A percentile compares a stretch with the other conserved stretches of the same genome.
Conservation (phyloP, 129 eudicot genomes). For the Solidago caesia region DNA sequence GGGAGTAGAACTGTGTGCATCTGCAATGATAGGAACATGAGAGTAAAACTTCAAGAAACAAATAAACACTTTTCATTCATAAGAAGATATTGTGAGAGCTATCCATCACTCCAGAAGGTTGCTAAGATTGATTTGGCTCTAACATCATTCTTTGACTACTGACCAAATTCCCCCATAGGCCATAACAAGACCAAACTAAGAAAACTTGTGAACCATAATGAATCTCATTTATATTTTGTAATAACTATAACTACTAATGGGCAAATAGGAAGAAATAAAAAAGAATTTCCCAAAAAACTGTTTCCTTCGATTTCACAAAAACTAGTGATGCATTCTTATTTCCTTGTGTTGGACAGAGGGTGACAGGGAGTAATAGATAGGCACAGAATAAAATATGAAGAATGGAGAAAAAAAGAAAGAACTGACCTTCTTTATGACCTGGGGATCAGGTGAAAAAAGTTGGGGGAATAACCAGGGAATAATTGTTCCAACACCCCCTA, state of each 20-base stretch:
- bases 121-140: not conserved
- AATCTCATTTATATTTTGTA: not conserved
- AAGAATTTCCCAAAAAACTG: not conserved
- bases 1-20: constrained; percentile 90
- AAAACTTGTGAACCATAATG: not conserved
- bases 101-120: not conserved
- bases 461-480: constrained; percentile 83
- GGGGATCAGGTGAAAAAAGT: constrained; percentile 75
- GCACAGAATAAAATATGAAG: not conserved
- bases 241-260: not conserved
- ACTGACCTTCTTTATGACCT: constrained; percentile 65
- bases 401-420: not conserved
- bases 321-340: not conserved
- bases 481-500: constrained; percentile 68
- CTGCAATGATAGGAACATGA: constrained; percentile 43
- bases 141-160: not conserved
- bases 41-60: constrained; percentile 17
- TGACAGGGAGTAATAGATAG: not conserved
- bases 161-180: not conserved
- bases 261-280: not conserved
- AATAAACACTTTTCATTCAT: not conserved
- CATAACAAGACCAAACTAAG: not conserved
- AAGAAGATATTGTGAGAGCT: constrained; percentile 6
- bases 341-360: not conserved
- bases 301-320: too few relatives aligned